Evolutionary conservation across 2,329 filamentous ascomycete species (phyloP).

Genomic region (Monosporascus sp.): DNA sequence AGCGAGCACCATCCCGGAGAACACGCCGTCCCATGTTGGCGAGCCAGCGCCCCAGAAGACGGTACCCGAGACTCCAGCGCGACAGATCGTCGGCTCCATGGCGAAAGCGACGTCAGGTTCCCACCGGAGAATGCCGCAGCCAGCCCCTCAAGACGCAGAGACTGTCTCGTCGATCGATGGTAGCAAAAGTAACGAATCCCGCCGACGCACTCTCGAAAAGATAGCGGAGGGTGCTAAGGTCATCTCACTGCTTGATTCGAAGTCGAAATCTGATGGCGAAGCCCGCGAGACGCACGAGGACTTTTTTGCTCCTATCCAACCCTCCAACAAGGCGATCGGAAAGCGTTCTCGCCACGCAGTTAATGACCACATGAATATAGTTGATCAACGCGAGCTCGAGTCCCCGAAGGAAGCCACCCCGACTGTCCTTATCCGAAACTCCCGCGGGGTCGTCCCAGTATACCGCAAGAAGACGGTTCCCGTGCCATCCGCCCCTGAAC

Average conservation of each 20-base stretch:
- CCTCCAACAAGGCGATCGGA: slow-evolving; percentile 1
- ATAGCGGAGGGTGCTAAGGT: neutral
- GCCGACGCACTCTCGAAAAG: neutral
- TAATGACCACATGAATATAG: slow-evolving; percentile 6
- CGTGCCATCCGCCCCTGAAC: neutral
- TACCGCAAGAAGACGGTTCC: neutral
- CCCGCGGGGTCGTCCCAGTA: slow-evolving; percentile 1
- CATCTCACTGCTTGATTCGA: neutral
- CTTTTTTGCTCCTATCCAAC: neutral
- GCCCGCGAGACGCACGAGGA: neutral
- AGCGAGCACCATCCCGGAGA: neutral
- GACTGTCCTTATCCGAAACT: neutral
- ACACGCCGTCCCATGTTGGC: neutral
- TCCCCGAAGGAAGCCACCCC: neutral
- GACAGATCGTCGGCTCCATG: neutral
- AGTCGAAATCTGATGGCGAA: slow-evolving; percentile 1
- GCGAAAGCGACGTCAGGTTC: neutral
- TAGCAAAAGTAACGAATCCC: neutral
- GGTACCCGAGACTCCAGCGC: neutral
- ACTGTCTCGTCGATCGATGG: neutral
- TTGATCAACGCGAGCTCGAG: neutral
- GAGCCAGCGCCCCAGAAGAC: neutral
- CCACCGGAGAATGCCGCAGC: neutral
- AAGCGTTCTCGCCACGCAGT: slow-evolving; percentile 6
- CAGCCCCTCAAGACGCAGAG: neutral